phyloP scores from a whole-genome alignment of 805 yeast species.

The Ogataea allantospora region DNA sequence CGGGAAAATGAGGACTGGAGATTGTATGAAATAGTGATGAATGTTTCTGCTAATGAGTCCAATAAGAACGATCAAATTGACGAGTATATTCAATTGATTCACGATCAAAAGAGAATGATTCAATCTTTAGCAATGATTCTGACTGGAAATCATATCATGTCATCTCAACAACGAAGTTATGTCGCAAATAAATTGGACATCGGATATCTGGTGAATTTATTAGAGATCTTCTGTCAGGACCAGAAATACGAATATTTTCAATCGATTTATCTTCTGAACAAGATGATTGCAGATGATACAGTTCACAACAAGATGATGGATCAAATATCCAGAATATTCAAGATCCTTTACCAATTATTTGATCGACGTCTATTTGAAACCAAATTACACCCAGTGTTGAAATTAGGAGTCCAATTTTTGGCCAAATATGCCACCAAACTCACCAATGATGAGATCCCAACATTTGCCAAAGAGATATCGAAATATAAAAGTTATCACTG shows the following conservation, averaged over 20 bases:
- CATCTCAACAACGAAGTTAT: slow-evolving; percentile 5
- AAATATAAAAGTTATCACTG: background rate
- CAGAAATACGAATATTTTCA: slow-evolving; percentile 3
- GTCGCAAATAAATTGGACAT: slow-evolving; percentile 5
- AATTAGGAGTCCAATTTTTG: slow-evolving; percentile 1
- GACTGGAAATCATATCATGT: slow-evolving; percentile 19
- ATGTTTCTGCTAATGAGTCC: slow-evolving; percentile 15
- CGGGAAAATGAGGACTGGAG: background rate
- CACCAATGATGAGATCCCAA: background rate
- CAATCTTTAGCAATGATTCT: slow-evolving; percentile 17
- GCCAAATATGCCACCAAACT: background rate
- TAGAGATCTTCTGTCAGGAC: background rate
- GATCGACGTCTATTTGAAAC: background rate
- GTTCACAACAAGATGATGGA: background rate
- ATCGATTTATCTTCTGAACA: slow-evolving; percentile 14
- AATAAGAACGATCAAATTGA: slow-evolving; percentile 16
- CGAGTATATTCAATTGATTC: slow-evolving; percentile 5
- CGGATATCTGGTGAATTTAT: slow-evolving; percentile 3
- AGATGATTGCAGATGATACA: slow-evolving; percentile 11
- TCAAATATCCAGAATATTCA: background rate
- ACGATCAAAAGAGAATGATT: background rate
- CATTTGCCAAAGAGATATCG: background rate
- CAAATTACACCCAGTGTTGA: background rate
- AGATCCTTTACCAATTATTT: background rate
- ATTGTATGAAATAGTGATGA: slow-evolving; percentile 17